phyloP scores from a whole-genome alignment of 78 protist species.

The Speleostelium caveatum region DNA sequence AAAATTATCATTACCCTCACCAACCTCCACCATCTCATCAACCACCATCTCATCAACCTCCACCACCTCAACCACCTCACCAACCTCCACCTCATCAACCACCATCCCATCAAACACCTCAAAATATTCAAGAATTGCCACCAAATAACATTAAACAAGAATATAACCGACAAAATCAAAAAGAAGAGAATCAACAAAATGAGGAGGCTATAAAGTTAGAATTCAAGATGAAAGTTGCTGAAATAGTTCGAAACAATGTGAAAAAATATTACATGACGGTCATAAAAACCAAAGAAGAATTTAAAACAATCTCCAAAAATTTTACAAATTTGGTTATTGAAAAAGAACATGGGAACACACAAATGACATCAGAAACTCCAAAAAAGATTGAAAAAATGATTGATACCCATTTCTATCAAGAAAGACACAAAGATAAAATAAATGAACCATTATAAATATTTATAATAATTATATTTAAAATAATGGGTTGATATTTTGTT shows the following conservation, averaged over 20 bases:
- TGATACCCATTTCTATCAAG: conserved; percentile 26
- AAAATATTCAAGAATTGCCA: background rate
- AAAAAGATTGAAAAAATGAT: conserved; percentile 54
- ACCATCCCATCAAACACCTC: background rate
- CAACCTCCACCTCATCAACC: background rate
- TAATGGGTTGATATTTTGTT: background rate
- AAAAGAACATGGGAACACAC: conserved; percentile 47
- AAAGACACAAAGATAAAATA: too few species aligned
- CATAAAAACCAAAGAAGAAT: conserved; percentile 54
- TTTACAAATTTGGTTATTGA: conserved; percentile 31
- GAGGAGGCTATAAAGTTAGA: background rate
- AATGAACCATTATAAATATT: too few species aligned
- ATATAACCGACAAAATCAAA: background rate
- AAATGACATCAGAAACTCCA: background rate
- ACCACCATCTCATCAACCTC: too few species aligned
- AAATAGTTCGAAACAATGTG: conserved; percentile 9
- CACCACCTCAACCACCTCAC: too few species aligned
- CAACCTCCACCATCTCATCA: too few species aligned
- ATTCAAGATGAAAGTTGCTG: conserved; percentile 22
- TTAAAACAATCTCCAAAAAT: conserved; percentile 43
- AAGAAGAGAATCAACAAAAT: background rate
- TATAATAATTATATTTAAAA: too few species aligned
- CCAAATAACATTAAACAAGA: background rate
- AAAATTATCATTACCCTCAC: too few species aligned
- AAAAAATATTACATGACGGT: conserved; percentile 9